Evolutionary conservation across 116 monocot genomes (phyloP).

Genomic region (Phalaenopsis hybrid): DNA sequence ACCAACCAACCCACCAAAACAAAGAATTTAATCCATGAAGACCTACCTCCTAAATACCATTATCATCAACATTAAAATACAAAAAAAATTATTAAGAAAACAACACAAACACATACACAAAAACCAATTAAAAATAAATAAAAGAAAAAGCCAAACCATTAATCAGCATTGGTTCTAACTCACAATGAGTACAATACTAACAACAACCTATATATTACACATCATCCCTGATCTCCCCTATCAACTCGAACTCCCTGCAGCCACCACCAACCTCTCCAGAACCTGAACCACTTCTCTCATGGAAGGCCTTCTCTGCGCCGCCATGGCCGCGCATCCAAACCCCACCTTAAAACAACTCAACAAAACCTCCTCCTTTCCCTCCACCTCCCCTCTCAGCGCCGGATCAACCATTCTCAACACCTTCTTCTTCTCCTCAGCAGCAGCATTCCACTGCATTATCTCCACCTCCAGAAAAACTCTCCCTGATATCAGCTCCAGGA

Average conservation of each 20-base stretch:
- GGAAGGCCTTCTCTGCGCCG: constrained; percentile 73
- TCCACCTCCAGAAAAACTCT: constrained; percentile 61
- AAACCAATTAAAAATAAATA: no score
- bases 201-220: no score
- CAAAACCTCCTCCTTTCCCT: constrained; percentile 65
- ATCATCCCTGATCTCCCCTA: background rate
- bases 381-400: constrained; percentile 58
- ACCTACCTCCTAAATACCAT: no score
- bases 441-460: constrained; percentile 51
- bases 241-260: constrained; percentile 9
- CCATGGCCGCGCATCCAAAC: constrained; percentile 48
- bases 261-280: constrained; percentile 50
- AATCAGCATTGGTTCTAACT: background rate
- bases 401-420: constrained; percentile 62
- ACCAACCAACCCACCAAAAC: no score
- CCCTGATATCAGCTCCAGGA: constrained; percentile 72
- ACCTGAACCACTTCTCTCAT: constrained; percentile 79
- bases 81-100: no score
- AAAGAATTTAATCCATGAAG: no score
- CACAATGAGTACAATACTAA: background rate
- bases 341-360: constrained; percentile 65
- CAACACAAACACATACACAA: no score
- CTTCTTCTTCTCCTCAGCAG: constrained; percentile 42
- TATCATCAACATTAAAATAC: no score
- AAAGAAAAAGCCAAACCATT: no score